Base-by-base conservation (phyloP, 257 asterid species). In the Solanum tacnaense region DNA sequence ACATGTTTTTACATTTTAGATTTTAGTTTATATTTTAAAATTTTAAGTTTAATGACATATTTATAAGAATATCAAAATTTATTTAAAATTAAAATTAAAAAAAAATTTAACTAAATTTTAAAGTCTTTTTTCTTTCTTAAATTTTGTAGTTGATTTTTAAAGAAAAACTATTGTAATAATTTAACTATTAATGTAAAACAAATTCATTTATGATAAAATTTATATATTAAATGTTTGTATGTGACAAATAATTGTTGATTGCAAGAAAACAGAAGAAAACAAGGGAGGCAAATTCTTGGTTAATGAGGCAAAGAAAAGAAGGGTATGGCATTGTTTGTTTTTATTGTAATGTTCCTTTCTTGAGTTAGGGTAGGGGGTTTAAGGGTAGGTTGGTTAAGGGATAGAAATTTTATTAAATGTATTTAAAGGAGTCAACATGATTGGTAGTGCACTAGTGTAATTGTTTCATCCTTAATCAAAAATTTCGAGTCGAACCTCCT, bases 301-400 rank as follows among this genome's bases (percentile, higher is more conserved):
- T 79, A 83, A 89, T 84, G 90, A 87, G 88, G 91, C 85, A 90
- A 88, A 90, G 88, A 87, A 74, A 76, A 35, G 86, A 87, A 86
- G 90, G 81, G 90, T 90, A 89, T 86, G 27, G 91, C 84, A 85
- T 62, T 84, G 87, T 87, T 90, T 87, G 88, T 91, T 86, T 86
- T 79, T 78, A 79, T 79, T 79, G 38, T 41, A 35, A 79, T 91
- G 87, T 86, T 82, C 82, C 89, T 76, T 75, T 71, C 78, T 29
- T 88, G 39, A 89, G 74, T 90, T 88, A 72, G 52, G 46, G 29
- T 21, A 29, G 12, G 38, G 18, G 38, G 3, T 7, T 27, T 12
- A 13, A 52, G 23, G 23, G 74, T 16, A 16, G 4, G 62, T 52
- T 2, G 1, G 23, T 52, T 16, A 52, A 52, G 8, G 10, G 65